A percentile compares a stretch with the other conserved stretches of the same genome.
These are phyloP conservation scores for Globisporangium perplexum DNA, from an alignment of 352 stramenopile genomes.

Conservation along the genomic window DNA sequence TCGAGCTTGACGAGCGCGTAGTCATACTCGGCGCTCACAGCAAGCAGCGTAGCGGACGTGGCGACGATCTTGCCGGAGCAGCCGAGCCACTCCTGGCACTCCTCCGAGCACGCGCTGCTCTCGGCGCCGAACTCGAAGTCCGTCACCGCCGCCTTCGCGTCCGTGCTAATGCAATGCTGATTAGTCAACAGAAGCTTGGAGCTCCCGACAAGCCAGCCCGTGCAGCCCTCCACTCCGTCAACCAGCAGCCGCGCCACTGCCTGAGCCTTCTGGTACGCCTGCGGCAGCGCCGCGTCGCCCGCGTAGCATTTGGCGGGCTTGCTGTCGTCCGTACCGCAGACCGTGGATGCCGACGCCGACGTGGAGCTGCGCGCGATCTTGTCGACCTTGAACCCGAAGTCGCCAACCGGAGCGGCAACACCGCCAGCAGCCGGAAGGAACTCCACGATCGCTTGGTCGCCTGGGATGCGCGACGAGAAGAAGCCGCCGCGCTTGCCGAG, in stretches of 20 bases:
- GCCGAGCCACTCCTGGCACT: constrained; percentile 17
- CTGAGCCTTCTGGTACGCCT: constrained; percentile 18
- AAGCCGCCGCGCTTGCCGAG: constrained; percentile 28
- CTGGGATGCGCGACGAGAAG: constrained; percentile 19
- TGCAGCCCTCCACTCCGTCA: constrained; percentile 22
- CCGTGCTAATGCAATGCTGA: constrained; percentile 31
- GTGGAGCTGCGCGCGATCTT: constrained; percentile 24
- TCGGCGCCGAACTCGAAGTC: constrained; percentile 39
- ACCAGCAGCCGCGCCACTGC: constrained; percentile 32
- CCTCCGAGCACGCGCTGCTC: constrained; percentile 18
- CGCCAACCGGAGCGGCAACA: not conserved
- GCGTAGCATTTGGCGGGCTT: constrained; percentile 27
- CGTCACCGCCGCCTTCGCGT: constrained; percentile 11
- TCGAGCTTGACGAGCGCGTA: constrained; percentile 42
- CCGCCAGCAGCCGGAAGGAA: constrained; percentile 12
- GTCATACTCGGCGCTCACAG: constrained; percentile 18
- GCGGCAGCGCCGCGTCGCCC: constrained; percentile 11
- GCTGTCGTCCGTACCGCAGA: constrained; percentile 30
- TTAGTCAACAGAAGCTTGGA: constrained; percentile 43
- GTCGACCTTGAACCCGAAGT: constrained; percentile 28
- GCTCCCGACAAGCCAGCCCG: constrained; percentile 36
- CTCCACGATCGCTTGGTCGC: constrained; percentile 21
- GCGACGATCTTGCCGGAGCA: constrained; percentile 21
- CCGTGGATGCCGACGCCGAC: constrained; percentile 10
- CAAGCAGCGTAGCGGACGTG: constrained; percentile 20